Base-by-base conservation (phyloP, 805 yeast genomes). In the Starmerella asiatica region DNA sequence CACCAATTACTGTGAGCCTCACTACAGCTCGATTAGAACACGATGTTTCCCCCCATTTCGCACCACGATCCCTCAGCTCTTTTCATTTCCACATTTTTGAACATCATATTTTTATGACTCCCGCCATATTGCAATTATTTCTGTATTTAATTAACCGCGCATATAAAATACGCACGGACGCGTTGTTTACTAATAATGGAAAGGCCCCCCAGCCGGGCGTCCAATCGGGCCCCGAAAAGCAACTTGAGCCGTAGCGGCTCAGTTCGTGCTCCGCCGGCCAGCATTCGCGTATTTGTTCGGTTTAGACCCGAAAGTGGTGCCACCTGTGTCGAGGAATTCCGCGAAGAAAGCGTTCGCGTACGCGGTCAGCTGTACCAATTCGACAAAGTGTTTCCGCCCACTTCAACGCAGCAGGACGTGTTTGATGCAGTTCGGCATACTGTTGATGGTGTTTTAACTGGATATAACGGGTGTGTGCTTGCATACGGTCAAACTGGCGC, bases 401-500 rank as follows among this genome's bases (percentile, higher is more conserved):
- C 54, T 1, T 45, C 76, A 2, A 46, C 69, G 1, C 94, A 83
- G 54, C 52, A 53, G 3, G 74, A 73, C 4, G 62, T 81, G 4
- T 79, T 76, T 51, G 71, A 67, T 51, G 69, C 81, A 0, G 69
- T 79, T 4, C 54, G 61, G 29, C 73, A 73, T 30, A 75, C 82
- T 0, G 77, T 83, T 3, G 75, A 73, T 31, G 88, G 79, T 45
- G 64, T 82, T 23, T 67, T 79, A 42, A 64, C 67, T 24, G 96
- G 96, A 0, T 77, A 75, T 53, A 80, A 81, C 54, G 82, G 85
- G 17, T 73, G 88, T 0, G 73, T 82, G 0, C 59, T 81, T 28
- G 81, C 86, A 0, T 82, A 79, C 57, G 93, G 93, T 8, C 88
- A 78, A 51, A 74, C 82, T 0, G 82, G 84, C 0, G 68, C 84